phyloP scores from a whole-genome alignment of 2,329 filamentous ascomycete genomes.

The Penicillium polonicum region DNA sequence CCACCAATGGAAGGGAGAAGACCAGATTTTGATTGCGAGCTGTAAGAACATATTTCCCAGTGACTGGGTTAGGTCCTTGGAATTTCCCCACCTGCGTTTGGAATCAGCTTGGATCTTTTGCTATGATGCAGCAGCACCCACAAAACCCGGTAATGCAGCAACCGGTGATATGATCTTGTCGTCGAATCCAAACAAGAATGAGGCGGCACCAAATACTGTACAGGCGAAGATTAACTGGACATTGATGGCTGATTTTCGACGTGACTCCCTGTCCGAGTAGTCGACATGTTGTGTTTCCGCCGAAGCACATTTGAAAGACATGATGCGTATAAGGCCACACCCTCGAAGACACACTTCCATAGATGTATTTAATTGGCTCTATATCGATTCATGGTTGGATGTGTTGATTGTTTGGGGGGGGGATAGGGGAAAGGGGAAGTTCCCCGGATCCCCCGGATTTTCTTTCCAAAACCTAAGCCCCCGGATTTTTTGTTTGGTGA shows the following conservation, averaged over 20 bases:
- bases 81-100: constrained; percentile 28
- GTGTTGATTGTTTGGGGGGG: not conserved
- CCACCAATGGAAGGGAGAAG: constrained; percentile 38
- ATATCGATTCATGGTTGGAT: not conserved
- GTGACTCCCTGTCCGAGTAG: not conserved
- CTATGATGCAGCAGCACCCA: constrained; percentile 14
- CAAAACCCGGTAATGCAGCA: constrained; percentile 29
- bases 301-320: constrained; percentile 4
- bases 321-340: not conserved
- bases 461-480: not conserved
- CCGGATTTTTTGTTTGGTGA: constrained; percentile 3
- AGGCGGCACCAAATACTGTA: constrained; percentile 31
- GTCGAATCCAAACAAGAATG: constrained; percentile 36
- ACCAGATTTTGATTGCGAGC: constrained; percentile 39
- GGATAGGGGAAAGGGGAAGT: not conserved
- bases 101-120: not conserved
- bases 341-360: not conserved
- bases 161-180: constrained; percentile 36
- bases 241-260: constrained; percentile 25
- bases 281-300: constrained; percentile 25
- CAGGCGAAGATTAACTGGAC: constrained; percentile 28
- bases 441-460: constrained; percentile 5
- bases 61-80: constrained; percentile 30
- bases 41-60: constrained; percentile 26
- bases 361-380: not conserved